Evolutionary conservation across 106 monocot species (phyloP), one percentile per base, ranked within the genome.

Genomic region (Allium sativum): DNA sequence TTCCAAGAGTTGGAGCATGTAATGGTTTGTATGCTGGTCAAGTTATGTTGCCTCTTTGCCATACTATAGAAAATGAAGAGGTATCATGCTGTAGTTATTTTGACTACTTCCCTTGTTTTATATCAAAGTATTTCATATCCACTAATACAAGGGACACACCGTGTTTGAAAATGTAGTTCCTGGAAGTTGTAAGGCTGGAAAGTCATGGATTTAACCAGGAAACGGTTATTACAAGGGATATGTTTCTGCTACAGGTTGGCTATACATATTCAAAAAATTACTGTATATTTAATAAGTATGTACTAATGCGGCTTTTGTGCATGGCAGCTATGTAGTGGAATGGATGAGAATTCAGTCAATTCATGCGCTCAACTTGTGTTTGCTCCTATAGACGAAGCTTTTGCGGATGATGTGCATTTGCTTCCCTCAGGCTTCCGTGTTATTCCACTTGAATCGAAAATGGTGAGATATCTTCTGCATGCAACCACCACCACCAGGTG

Each of bases 341-440:
- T 94, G 40, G 93, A 89, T 65, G 93, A 89, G 61, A 82, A 69
- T 72, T 77, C 76, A 18, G 59, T 70, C 50, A 85, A 86, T 42
- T 72, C 80, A 7, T 94, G 85, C 66, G 85, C 89, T 12, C 89
- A 94, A 58, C 83, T 94, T 52, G 86, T 89, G 2, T 94, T 94
- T 85, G 93, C 93, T 5, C 93, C 93, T 14, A 94, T 94, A 21
- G 93, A 94, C 52, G 93, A 86, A 60, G 85, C 89, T 40, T 89
- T 94, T 72, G 75, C 93, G 51, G 93, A 94, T 68, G 89, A 89
- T 62, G 79, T 82, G 18, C 89, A 85, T 22, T 51, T 93, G 18
- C 69, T 93, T 1, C 80, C 93, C 11, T 93, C 93, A 0, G 93
- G 93, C n/a, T 93, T 93, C 61, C 88, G 93, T 44, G 80, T 93